phyloP scores from a whole-genome alignment of 257 asterid species.

The Euphrasia confusa region DNA sequence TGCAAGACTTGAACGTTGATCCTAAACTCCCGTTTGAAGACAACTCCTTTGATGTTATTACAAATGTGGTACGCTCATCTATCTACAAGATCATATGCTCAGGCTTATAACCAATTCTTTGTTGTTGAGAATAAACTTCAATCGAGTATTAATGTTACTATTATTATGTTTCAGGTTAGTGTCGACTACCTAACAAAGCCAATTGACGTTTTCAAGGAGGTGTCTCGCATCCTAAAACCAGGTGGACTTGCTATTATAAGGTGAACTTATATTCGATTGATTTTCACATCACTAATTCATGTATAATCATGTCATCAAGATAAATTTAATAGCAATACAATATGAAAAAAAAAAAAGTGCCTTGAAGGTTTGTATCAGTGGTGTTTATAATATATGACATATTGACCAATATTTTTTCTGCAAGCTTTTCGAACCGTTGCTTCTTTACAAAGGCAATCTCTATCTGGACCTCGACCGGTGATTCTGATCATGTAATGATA shows the following conservation, averaged over 20 bases:
- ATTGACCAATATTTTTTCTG: background rate
- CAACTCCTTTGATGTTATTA: slow-evolving; percentile 70
- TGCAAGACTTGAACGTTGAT: slow-evolving; percentile 82
- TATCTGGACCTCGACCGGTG: slow-evolving; percentile 96
- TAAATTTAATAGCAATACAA: background rate
- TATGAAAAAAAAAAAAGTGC: background rate
- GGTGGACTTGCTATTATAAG: slow-evolving; percentile 86
- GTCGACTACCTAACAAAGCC: slow-evolving; percentile 93
- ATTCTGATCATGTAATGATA: slow-evolving; percentile 80
- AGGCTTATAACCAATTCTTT: background rate
- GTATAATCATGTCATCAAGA: slow-evolving; percentile 9
- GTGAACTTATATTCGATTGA: slow-evolving; percentile 30
- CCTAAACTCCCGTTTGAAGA: slow-evolving; percentile 86
- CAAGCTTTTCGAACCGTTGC: slow-evolving; percentile 94
- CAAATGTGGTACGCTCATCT: slow-evolving; percentile 65
- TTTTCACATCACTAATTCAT: slow-evolving; percentile 9
- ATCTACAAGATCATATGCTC: slow-evolving; percentile 7
- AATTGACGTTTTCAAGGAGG: slow-evolving; percentile 81
- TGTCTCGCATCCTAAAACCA: slow-evolving; percentile 81
- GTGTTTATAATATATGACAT: slow-evolving; percentile 7
- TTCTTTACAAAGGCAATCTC: slow-evolving; percentile 95
- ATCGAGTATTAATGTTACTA: slow-evolving; percentile 2
- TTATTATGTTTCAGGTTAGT: slow-evolving; percentile 67
- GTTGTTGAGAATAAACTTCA: slow-evolving; percentile 3
- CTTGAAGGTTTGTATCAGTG: background rate